Conservation (phyloP, 345 rosid species). For the Gossypium mustelinum region DNA sequence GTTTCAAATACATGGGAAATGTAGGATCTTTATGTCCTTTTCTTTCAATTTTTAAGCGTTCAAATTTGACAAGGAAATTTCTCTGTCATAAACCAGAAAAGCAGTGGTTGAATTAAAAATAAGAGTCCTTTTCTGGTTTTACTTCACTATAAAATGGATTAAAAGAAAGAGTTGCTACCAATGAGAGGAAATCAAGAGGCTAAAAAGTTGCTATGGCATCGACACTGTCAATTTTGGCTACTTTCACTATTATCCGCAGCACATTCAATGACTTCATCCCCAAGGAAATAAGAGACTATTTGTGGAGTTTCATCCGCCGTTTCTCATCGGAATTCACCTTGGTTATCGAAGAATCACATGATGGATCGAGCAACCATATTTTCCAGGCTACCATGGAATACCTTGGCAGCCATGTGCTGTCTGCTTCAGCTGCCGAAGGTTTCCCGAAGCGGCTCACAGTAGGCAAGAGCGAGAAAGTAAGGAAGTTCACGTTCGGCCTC, state of each 20-base stretch:
- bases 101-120: background rate
- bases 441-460: constrained; percentile 27
- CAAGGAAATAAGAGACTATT: constrained; percentile 21
- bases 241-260: constrained; percentile 33
- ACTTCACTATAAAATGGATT: background rate
- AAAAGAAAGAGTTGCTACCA: background rate
- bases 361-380: constrained; percentile 33
- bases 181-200: background rate
- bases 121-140: background rate
- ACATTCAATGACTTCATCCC: constrained; percentile 31
- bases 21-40: background rate
- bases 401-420: constrained; percentile 25
- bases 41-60: background rate
- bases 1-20: no score
- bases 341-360: constrained; percentile 33
- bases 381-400: constrained; percentile 25
- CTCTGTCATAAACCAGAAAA: background rate
- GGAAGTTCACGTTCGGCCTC: constrained; percentile 26
- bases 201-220: constrained; percentile 4
- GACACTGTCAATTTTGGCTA: constrained; percentile 21
- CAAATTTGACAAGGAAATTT: background rate
- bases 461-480: constrained; percentile 32
- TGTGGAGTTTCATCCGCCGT: constrained; percentile 23
- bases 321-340: constrained; percentile 30
- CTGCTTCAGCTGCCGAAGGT: constrained; percentile 3